phyloP scores from a whole-genome alignment of 805 yeast genomes.

The Candida broadrunensis region DNA sequence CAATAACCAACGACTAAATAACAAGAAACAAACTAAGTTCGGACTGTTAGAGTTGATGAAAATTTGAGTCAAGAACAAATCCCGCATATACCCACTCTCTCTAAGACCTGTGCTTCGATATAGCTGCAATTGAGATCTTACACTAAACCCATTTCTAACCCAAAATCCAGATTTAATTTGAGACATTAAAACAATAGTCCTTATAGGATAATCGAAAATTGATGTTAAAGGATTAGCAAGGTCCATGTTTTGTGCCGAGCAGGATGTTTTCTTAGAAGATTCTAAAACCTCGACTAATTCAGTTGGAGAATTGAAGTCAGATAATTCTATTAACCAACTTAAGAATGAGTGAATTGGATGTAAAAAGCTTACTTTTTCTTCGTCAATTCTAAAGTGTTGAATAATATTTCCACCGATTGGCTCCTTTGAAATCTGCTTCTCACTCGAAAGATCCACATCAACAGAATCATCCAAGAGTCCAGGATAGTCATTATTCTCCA shows the following conservation, averaged over 20 bases:
- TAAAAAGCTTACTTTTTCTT: constrained; percentile 59
- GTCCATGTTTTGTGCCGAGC: constrained; percentile 5
- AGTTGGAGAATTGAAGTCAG: constrained; percentile 21
- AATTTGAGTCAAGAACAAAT: constrained; percentile 70
- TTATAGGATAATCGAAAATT: constrained; percentile 70
- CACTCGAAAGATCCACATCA: constrained; percentile 18
- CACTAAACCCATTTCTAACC: constrained; percentile 90
- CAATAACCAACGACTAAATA: constrained; percentile 71
- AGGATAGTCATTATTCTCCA: constrained; percentile 28
- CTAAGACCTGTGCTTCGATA: constrained; percentile 76
- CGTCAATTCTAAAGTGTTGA: constrained; percentile 23
- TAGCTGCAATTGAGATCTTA: constrained; percentile 73
- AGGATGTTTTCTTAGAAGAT: constrained; percentile 2
- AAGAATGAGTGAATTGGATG: constrained; percentile 79
- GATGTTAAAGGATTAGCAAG: constrained; percentile 16
- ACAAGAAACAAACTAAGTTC: constrained; percentile 51
- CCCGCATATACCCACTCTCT: constrained; percentile 80
- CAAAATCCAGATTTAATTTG: constrained; percentile 88
- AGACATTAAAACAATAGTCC: constrained; percentile 72
- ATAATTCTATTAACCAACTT: constrained; percentile 66
- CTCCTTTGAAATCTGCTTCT: constrained; percentile 16
- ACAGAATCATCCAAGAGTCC: constrained; percentile 23
- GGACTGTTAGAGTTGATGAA: constrained; percentile 51
- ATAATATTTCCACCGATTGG: constrained; percentile 18
- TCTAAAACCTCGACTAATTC: constrained; percentile 19